These are phyloP conservation scores for Pythium oligandrum DNA, from an alignment of 352 stramenopile species.

Conservation along the genomic window DNA sequence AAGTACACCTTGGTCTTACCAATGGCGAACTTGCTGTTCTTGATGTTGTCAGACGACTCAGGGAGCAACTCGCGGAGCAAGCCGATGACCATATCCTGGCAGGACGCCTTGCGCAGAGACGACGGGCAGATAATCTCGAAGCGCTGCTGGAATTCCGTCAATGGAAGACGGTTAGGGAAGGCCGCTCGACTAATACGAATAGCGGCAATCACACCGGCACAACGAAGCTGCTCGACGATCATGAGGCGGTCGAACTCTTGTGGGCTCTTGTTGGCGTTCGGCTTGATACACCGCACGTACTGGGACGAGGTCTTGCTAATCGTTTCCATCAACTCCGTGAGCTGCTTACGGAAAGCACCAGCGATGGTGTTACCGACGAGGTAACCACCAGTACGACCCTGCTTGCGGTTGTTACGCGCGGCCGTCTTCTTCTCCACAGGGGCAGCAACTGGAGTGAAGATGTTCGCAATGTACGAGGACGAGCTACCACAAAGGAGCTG, in stretches of 20 bases:
- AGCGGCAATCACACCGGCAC: conserved; percentile 86
- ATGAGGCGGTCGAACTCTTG: conserved; percentile 79
- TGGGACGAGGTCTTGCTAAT: conserved; percentile 86
- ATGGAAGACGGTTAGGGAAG: conserved; percentile 90
- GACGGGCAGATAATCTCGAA: conserved; percentile 85
- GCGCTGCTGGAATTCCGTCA: conserved; percentile 76
- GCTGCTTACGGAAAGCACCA: conserved; percentile 81
- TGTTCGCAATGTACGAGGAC: conserved; percentile 56
- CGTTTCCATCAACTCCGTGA: conserved; percentile 82
- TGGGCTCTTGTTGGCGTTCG: conserved; percentile 85
- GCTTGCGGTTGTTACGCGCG: conserved; percentile 14
- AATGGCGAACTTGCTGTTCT: conserved; percentile 79
- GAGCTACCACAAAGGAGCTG: conserved; percentile 61
- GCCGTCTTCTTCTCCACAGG: conserved; percentile 18
- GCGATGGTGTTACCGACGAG: conserved; percentile 80
- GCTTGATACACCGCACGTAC: conserved; percentile 91
- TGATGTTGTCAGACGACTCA: conserved; percentile 47
- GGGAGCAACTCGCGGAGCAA: conserved; percentile 66
- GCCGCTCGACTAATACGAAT: conserved; percentile 86
- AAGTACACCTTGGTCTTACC: conserved; percentile 84
- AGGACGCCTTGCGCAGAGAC: conserved; percentile 41
- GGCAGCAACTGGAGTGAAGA: conserved; percentile 44
- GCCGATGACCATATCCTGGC: conserved; percentile 69
- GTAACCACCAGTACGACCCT: conserved; percentile 68
- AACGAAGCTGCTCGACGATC: conserved; percentile 88